These are phyloP conservation scores for Lignosus rhinocerotis DNA, from an alignment of 1,284 basidiomycete genomes.

Conservation along the genomic window DNA sequence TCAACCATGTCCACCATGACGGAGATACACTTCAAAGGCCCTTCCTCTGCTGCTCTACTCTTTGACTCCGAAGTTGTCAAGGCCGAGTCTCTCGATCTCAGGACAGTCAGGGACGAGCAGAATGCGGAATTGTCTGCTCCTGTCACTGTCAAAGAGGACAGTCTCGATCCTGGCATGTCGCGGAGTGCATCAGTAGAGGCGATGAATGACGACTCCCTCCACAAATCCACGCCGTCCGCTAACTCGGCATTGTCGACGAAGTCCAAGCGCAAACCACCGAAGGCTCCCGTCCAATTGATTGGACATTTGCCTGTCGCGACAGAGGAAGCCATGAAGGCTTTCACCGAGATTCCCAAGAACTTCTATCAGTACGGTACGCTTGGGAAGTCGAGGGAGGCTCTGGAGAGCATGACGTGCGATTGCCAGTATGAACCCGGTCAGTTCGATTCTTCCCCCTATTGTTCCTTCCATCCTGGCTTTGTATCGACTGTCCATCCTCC, in stretches of 20 bases:
- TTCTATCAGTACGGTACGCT: constrained; percentile 88
- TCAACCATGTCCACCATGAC: constrained; percentile 21
- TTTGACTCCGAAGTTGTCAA: constrained; percentile 21
- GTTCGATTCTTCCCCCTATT: constrained; percentile 37
- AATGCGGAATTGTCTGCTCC: constrained; percentile 10
- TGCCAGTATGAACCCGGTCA: constrained; percentile 82
- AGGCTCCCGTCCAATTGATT: constrained; percentile 64
- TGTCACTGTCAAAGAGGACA: constrained; percentile 18
- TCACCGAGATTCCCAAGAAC: constrained; percentile 75
- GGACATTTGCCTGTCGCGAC: constrained; percentile 76
- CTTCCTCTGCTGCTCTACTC: constrained; percentile 15
- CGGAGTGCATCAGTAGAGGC: constrained; percentile 29
- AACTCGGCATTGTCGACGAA: constrained; percentile 32
- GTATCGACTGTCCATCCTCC: constrained; percentile 1
- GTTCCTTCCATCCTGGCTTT: neutral
- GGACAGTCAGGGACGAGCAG: constrained; percentile 19
- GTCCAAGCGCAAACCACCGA: constrained; percentile 31
- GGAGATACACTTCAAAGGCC: constrained; percentile 8
- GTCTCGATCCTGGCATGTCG: constrained; percentile 30
- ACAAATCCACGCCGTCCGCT: constrained; percentile 31
- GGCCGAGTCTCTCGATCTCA: constrained; percentile 11
- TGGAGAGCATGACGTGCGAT: constrained; percentile 94
- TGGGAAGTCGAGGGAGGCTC: constrained; percentile 83
- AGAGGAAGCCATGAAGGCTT: constrained; percentile 73
- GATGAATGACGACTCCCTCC: constrained; percentile 11